These are phyloP conservation scores for Penicillium hordei DNA, from an alignment of 2,329 filamentous ascomycete species.

Conservation along the genomic window DNA sequence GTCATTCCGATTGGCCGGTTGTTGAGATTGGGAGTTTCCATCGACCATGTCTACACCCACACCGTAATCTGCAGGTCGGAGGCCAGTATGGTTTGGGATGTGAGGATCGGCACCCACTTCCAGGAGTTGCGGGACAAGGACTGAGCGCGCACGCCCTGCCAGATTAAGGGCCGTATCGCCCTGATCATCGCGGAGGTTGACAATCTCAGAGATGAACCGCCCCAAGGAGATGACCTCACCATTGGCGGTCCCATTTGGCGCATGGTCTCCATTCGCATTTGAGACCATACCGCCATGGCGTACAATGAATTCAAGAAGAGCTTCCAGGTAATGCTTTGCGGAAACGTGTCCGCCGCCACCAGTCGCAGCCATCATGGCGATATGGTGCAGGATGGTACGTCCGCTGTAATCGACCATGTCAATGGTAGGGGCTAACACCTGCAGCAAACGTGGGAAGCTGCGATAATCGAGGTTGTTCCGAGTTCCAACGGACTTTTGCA, in stretches of 20 bases:
- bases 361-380: constrained; percentile 91
- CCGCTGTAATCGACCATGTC: constrained; percentile 87
- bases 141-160: constrained; percentile 89
- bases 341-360: constrained; percentile 82
- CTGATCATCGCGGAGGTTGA: constrained; percentile 89
- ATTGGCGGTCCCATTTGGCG: constrained; percentile 30
- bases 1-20: constrained; percentile 48
- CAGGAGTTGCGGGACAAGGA: constrained; percentile 93
- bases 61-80: constrained; percentile 91
- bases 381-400: constrained; percentile 90
- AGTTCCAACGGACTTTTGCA: constrained; percentile 89
- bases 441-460: constrained; percentile 86
- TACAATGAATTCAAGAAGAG: constrained; percentile 89
- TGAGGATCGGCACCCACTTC: constrained; percentile 94
- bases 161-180: constrained; percentile 95
- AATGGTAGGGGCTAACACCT: constrained; percentile 84
- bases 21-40: constrained; percentile 46
- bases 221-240: constrained; percentile 77
- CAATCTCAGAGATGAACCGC: constrained; percentile 94
- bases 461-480: constrained; percentile 92
- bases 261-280: constrained; percentile 34
- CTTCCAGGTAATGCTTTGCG: constrained; percentile 94
- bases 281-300: constrained; percentile 69
- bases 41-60: constrained; percentile 68
- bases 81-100: constrained; percentile 84